Conservation (phyloP, 306 rosid species). For the Quercus glauca region DNA sequence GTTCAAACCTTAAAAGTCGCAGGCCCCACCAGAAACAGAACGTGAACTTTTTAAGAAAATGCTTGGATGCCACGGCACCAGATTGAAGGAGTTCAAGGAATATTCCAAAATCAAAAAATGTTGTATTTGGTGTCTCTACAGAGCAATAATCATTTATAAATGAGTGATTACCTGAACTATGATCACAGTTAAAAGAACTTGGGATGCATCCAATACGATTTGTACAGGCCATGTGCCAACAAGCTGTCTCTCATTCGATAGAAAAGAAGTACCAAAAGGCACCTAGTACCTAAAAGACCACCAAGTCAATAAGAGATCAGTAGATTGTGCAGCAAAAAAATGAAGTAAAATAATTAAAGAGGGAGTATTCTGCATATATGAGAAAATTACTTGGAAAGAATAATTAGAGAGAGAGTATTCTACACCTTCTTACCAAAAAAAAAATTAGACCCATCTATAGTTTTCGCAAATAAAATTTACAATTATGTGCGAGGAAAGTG, state of each 20-base stretch:
- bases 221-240: constrained; percentile 68
- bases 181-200: constrained; percentile 42
- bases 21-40: constrained; percentile 95
- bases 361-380: too few species aligned
- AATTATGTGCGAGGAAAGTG: too few species aligned
- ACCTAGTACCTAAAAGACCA: constrained; percentile 60
- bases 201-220: constrained; percentile 21
- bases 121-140: constrained; percentile 26
- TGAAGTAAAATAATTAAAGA: too few species aligned
- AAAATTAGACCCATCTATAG: too few species aligned
- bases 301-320: background rate
- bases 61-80: constrained; percentile 60
- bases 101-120: constrained; percentile 71
- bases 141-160: constrained; percentile 64
- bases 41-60: constrained; percentile 66
- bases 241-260: constrained; percentile 73
- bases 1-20: constrained; percentile 68
- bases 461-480: too few species aligned
- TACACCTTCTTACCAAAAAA: too few species aligned
- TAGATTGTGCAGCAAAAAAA: too few species aligned
- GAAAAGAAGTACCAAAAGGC: constrained; percentile 89
- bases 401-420: too few species aligned
- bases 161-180: background rate
- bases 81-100: constrained; percentile 81
- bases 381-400: too few species aligned